These are phyloP conservation scores for Hebeloma cylindrosporum DNA, from an alignment of 768 basidiomycete species.

Conservation along the genomic window DNA sequence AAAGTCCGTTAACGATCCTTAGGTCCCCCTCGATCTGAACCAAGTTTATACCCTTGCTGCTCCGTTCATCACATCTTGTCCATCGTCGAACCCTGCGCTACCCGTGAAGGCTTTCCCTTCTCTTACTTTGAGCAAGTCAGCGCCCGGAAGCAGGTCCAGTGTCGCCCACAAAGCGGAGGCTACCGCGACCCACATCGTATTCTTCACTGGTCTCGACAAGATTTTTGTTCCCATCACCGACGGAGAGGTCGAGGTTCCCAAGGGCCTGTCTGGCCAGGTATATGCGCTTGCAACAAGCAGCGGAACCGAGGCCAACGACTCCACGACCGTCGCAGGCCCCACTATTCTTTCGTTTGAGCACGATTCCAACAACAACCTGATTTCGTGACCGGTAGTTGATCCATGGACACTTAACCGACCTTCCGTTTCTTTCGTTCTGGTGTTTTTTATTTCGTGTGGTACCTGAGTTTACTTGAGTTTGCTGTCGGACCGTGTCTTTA, in stretches of 20 bases:
- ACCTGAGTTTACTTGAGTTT: too few species aligned
- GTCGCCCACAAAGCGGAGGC: slow-evolving; percentile 13
- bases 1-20: too few species aligned
- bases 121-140: slow-evolving; percentile 33
- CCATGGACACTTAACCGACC: background rate
- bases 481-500: too few species aligned
- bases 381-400: too few species aligned
- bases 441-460: background rate
- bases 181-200: slow-evolving; percentile 32
- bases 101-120: slow-evolving; percentile 53
- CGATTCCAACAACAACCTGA: slow-evolving; percentile 16
- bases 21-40: slow-evolving; percentile 27
- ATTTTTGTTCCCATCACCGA: slow-evolving; percentile 32
- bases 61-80: slow-evolving; percentile 54
- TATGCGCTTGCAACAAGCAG: slow-evolving; percentile 47
- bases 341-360: slow-evolving; percentile 17
- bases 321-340: slow-evolving; percentile 43
- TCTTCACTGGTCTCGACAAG: slow-evolving; percentile 45
- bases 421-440: background rate
- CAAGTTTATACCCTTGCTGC: slow-evolving; percentile 39
- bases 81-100: slow-evolving; percentile 50
- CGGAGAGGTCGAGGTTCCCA: slow-evolving; percentile 36
- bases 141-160: slow-evolving; percentile 24
- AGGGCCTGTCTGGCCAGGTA: slow-evolving; percentile 40
- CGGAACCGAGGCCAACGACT: slow-evolving; percentile 30